These are phyloP conservation scores for Acanthamoeba quina DNA, from an alignment of 208 protist species.

Conservation along the genomic window DNA sequence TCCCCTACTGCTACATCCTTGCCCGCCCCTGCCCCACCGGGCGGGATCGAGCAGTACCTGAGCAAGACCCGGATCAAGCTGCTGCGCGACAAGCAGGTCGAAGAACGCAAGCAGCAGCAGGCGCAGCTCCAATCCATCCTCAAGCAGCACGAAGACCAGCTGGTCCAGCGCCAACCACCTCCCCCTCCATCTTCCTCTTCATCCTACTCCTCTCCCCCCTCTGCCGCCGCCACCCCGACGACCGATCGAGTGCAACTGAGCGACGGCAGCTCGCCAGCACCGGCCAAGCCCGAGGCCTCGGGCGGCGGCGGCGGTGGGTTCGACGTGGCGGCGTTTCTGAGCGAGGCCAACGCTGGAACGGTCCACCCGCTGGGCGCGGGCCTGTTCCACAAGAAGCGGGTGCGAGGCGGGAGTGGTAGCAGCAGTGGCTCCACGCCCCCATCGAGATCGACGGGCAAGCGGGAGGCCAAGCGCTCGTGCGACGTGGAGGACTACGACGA, in stretches of 20 bases:
- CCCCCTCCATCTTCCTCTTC: neutral
- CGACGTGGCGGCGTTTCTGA: constrained; percentile 31
- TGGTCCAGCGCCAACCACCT: neutral
- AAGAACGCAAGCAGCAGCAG: constrained; percentile 38
- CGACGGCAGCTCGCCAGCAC: too few species aligned
- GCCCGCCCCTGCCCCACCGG: neutral
- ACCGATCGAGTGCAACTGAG: too few species aligned
- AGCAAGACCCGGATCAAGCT: constrained; percentile 43
- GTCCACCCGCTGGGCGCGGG: constrained; percentile 36
- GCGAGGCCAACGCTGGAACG: constrained; percentile 28
- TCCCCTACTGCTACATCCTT: neutral
- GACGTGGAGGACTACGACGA: neutral
- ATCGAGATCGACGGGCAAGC: neutral
- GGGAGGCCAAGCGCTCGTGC: neutral
- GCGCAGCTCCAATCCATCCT: constrained; percentile 38
- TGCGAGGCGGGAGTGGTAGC: neutral
- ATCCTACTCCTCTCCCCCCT: neutral
- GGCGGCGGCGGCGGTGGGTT: neutral
- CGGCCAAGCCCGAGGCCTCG: neutral
- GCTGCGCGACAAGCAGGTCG: constrained; percentile 41
- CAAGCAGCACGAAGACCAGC: constrained; percentile 19
- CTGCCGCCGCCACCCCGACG: too few species aligned
- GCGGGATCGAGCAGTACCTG: constrained; percentile 9
- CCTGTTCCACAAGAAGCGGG: constrained; percentile 42
- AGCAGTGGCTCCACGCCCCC: neutral